Base-by-base conservation (phyloP, 306 rosid genomes). In the Dryas alaskensis region DNA sequence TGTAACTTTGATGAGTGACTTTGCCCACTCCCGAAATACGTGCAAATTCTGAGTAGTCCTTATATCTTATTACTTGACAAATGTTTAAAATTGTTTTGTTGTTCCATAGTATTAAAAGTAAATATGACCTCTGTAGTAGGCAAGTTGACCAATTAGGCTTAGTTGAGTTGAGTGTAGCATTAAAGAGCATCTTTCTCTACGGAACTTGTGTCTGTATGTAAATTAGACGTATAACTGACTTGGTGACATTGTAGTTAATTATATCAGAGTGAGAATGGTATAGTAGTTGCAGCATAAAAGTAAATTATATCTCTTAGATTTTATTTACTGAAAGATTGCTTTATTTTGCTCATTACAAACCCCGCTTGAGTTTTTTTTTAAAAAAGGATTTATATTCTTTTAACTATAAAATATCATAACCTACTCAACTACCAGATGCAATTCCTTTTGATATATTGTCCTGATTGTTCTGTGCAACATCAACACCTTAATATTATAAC, bases 41-140 rank as follows among this genome's bases (percentile, higher is more conserved):
- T 43, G 27, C 31, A 31, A 25, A 48, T 13, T 59, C 57, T 31
- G 22, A 22, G 22, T 13, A 61, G 59, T 7, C 8, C 46, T 69
- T 31, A 19, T 48, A 61, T 60, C 60, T 60, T 62, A 43, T 70
- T 60, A 31, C 59, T 72, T 64, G 54, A 3, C 22, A 60, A 59
- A 45, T 25, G 2, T 58, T 65, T 9, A 22, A 22, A 42, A n/a
- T 64, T 11, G 17, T 31, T 55, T 43, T 27, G 3, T 27, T 39
- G 60, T 16, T 66, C 22, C 22, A 58, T 58, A 25, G 63, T 10
- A 25, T 58, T 25, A 25, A 10, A 58, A 58, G 0, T 37, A 22
- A 58, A 5, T 60, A 60, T n/a, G 8, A 60, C 17, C 3, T 5
- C 10, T 60, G 37, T 60, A 27, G 19, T 60, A 31, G 19, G 10